phyloP scores from a whole-genome alignment of 352 stramenopile genomes.

The Plasmopara viticola region DNA sequence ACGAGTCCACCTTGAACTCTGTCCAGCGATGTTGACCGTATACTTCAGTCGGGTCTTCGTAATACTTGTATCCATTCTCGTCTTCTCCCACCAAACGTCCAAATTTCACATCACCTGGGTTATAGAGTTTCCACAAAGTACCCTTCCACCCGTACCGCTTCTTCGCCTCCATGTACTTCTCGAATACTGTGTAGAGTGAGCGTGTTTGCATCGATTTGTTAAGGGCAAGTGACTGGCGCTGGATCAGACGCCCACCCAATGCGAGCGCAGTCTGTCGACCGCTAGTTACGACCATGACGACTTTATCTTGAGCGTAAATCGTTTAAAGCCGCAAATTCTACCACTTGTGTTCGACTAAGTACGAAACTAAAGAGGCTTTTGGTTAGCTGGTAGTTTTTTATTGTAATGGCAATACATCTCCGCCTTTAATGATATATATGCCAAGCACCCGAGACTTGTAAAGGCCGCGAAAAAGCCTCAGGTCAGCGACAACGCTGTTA shows the following conservation, averaged over 20 bases:
- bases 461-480: no score
- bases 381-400: no score
- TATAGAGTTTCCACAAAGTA: slow-evolving; percentile 86
- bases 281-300: slow-evolving; percentile 16
- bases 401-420: no score
- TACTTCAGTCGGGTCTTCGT: slow-evolving; percentile 75
- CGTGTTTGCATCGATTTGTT: slow-evolving; percentile 39
- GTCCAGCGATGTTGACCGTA: slow-evolving; percentile 77
- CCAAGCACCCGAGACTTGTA: no score
- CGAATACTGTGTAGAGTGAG: slow-evolving; percentile 66
- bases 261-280: slow-evolving; percentile 29
- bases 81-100: slow-evolving; percentile 73
- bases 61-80: slow-evolving; percentile 85
- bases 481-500: no score
- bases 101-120: slow-evolving; percentile 85
- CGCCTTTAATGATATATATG: no score
- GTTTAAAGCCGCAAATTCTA: slow-evolving; percentile 17
- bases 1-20: slow-evolving; percentile 75
- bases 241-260: slow-evolving; percentile 27
- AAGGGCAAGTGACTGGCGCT: slow-evolving; percentile 5
- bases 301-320: background rate
- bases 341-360: slow-evolving; percentile 7
- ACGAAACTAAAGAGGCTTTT: background rate
- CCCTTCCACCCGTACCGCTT: slow-evolving; percentile 78
- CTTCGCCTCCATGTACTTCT: slow-evolving; percentile 80